Base-by-base conservation (phyloP, 129 eudicot species). In the Escallonia rubra region DNA sequence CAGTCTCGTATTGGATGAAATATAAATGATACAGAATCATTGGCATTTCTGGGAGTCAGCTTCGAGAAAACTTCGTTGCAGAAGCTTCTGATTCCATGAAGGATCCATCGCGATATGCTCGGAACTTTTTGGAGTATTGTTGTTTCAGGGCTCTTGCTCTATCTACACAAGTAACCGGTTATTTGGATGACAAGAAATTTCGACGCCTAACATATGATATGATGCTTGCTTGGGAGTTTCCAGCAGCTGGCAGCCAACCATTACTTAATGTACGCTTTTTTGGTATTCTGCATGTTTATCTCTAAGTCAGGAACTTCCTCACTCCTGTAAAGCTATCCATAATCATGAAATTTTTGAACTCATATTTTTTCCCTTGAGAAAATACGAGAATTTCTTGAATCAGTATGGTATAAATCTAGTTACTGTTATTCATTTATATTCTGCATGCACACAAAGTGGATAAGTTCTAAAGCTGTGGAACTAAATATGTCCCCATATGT, bases 161-260 rank as follows among this genome's bases (percentile, higher is more conserved):
- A 23, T 82, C 89, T 7, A 84, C 83, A 11, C 84, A 92, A 77
- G 81, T 75, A 58, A 59, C 72, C 60, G 96, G 96, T 73, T 86
- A 88, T 66, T 79, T 92, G 84, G 95, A 85, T 41, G 98, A 92
- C 82, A 81, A 71, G 69, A 80, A 69, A 75, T 92, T 92, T 72
- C 83, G 98, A 9, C 80, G 95, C 66, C 79, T 93, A 42, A 86
- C 92, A 68, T 89, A 82, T 76, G 95, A 93, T 63, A 89, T 89
- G 96, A 92, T 92, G 98, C 74, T 92, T 84, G 95, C 95, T 65
- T 92, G 96, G 98, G 98, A 89, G 76, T 75, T 78, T 70, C 86
- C 96, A 46, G 86, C 89, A 67, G 84, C 79, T 80, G 67, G 86
- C 46, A 84, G 87, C 73, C 82, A 86, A 80, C 83, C 90, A 13